Evolutionary conservation across 768 basidiomycete genomes (phyloP), one percentile per base, ranked within the genome.

Genomic region (Candolleomyces aberdarensis): DNA sequence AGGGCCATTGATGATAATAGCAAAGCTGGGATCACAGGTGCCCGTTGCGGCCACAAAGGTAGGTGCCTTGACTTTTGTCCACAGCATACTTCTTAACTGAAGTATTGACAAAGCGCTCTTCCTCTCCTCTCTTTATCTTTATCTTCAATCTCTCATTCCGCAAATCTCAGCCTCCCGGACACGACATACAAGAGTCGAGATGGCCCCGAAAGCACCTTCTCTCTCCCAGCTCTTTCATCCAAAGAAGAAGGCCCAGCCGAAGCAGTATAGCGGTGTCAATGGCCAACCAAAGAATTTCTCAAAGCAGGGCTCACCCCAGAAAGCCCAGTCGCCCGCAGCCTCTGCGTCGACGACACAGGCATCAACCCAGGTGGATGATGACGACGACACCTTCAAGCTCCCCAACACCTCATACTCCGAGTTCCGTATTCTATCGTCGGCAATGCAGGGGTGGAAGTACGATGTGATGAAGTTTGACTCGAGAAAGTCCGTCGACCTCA

Each of bases 391-490:
- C 8, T 69, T 83, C 53, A 77, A 82, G 61, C 81, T 88, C 46
- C 89, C 89, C 41, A 85, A 87, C 44, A 85, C 85, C 63, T 80
- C 85, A 0, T 93, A 76, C 75, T 81, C 84, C 63, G 92, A 94
- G 71, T 94, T 85, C 77, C 83, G 82, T 69, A 83, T 94, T 68
- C 83, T 92, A 72, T 91, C 91, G 7, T 88, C 89, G 31, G 83
- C 85, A 15, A 83, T 89, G 69, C 90, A 91, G 70, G 91, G 89
- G 29, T 94, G 92, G 91, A 92, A 90, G 70, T 92, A 93, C 80
- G 91, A 94, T 75, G 85, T 95, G 61, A 92, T 95, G 89, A 93
- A 93, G 73, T 93, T 96, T 71, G 87, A 91, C 72, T 85, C 87
- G 39, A 82, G 88, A 59, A 88, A 88, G 67, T 77, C 81, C 15